Conservation (phyloP, 2,329 filamentous ascomycete species). For the Phyllachora maydis region DNA sequence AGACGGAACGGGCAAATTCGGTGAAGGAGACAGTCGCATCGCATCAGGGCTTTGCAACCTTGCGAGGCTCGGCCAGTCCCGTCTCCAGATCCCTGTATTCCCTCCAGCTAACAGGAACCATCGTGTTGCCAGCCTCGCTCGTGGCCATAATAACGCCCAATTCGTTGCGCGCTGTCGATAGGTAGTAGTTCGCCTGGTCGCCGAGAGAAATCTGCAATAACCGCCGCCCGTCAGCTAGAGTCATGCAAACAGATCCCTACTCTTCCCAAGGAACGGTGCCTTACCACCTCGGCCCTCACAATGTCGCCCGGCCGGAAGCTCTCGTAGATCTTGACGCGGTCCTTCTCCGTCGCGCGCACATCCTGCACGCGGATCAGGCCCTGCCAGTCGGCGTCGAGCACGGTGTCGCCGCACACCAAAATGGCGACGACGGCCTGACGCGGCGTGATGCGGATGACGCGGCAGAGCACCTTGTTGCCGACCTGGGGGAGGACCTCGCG, state of each 20-base stretch:
- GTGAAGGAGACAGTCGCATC: background rate
- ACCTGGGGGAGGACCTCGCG: constrained; percentile 67
- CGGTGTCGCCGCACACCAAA: constrained; percentile 54
- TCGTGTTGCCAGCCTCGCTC: constrained; percentile 71
- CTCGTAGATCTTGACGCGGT: constrained; percentile 78
- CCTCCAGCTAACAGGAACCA: constrained; percentile 90
- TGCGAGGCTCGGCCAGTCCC: constrained; percentile 57
- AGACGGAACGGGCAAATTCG: too few species aligned
- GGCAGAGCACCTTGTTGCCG: constrained; percentile 59
- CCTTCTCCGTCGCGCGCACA: constrained; percentile 86
- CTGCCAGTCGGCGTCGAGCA: constrained; percentile 63
- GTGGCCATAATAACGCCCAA: constrained; percentile 85
- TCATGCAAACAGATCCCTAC: too few species aligned
- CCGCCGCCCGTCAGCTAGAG: background rate
- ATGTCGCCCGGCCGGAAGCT: constrained; percentile 87
- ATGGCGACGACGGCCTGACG: constrained; percentile 76
- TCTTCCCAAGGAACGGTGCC: too few species aligned
- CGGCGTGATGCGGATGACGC: constrained; percentile 68
- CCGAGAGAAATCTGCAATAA: constrained; percentile 57
- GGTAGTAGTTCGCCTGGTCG: constrained; percentile 87
- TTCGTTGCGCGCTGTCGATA: constrained; percentile 81
- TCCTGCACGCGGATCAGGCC: constrained; percentile 77
- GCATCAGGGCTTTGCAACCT: constrained; percentile 87
- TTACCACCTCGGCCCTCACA: constrained; percentile 64
- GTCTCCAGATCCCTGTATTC: constrained; percentile 77